These are phyloP conservation scores for Amphibolis antarctica DNA, from an alignment of 106 monocot species.

Conservation along the genomic window DNA sequence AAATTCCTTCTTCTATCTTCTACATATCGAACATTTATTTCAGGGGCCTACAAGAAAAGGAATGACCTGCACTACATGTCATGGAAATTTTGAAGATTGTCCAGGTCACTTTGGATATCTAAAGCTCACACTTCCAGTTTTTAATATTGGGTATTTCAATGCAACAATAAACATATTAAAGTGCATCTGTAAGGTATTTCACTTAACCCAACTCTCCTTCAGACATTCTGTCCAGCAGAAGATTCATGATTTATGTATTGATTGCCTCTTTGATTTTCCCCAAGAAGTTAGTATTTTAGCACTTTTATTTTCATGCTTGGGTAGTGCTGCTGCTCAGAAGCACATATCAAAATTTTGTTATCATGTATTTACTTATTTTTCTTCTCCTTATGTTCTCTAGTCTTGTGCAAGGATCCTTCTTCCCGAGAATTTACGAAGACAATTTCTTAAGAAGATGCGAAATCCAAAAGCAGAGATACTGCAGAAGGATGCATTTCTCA, in stretches of 20 bases:
- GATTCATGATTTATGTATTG: background rate
- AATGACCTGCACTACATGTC: constrained; percentile 54
- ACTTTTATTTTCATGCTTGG: background rate
- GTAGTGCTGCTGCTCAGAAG: background rate
- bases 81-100: constrained; percentile 58
- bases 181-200: constrained; percentile 90
- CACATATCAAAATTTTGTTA: background rate
- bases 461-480: constrained; percentile 56
- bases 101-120: constrained; percentile 95
- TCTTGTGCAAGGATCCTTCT: constrained; percentile 76
- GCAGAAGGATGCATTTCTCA: constrained; percentile 46
- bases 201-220: background rate
- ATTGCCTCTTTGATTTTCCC: background rate
- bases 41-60: constrained; percentile 77
- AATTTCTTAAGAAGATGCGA: constrained; percentile 68
- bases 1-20: background rate
- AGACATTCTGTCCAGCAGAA: background rate
- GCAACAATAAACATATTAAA: constrained; percentile 68
- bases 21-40: constrained; percentile 6
- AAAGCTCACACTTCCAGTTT: constrained; percentile 82
- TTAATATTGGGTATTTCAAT: constrained; percentile 83
- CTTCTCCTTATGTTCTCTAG: constrained; percentile 23
- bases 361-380: background rate
- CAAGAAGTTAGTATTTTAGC: no score
- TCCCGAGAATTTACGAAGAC: constrained; percentile 35